Evolutionary conservation across 805 yeast genomes (phyloP).

Genomic region (Kuraishia hungarica): DNA sequence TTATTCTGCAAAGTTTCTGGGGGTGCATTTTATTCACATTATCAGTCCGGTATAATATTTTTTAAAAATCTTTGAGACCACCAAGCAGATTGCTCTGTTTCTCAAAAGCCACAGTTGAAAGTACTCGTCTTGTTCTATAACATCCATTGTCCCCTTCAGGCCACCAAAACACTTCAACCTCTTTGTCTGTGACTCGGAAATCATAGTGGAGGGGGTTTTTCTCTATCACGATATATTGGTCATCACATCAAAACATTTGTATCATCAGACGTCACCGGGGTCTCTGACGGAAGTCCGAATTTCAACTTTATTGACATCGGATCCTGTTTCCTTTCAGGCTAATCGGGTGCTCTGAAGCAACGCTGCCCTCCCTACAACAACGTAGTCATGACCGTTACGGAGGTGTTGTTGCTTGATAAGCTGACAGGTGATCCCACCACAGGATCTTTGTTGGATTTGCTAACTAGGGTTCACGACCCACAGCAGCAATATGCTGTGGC

Average conservation of each 20-base stretch:
- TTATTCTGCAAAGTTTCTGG: too few relatives aligned
- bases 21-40: too few relatives aligned
- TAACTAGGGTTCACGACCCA: background rate
- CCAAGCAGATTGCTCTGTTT: too few relatives aligned
- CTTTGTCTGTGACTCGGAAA: too few relatives aligned
- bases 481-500: background rate
- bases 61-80: too few relatives aligned
- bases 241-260: background rate
- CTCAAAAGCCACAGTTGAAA: too few relatives aligned
- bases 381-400: background rate
- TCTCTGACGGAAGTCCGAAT: background rate
- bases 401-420: background rate
- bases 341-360: background rate
- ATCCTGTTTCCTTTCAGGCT: background rate
- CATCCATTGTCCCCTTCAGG: too few relatives aligned
- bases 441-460: background rate
- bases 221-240: background rate
- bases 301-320: background rate
- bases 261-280: too few relatives aligned
- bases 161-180: too few relatives aligned
- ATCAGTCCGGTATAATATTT: too few relatives aligned
- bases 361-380: background rate
- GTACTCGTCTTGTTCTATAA: too few relatives aligned
- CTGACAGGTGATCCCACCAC: background rate
- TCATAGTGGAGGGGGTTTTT: background rate